phyloP scores from a whole-genome alignment of 1,284 basidiomycete species.

The Ceratobasidium sp. region DNA sequence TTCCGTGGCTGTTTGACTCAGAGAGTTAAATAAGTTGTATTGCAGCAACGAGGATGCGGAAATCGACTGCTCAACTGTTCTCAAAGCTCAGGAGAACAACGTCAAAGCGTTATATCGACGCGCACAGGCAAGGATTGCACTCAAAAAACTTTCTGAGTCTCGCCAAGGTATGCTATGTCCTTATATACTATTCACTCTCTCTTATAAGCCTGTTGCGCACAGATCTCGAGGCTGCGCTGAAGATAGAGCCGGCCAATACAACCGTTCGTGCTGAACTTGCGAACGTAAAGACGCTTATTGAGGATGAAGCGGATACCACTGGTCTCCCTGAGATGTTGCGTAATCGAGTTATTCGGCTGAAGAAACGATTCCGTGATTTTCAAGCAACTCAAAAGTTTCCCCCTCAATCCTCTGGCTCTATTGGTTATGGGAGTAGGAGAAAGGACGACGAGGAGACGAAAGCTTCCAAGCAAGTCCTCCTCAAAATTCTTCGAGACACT shows the following conservation, averaged over 20 bases:
- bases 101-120: conserved; percentile 80
- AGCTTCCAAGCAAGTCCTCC: background rate
- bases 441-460: background rate
- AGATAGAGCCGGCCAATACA: conserved; percentile 64
- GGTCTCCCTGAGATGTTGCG: too few relatives aligned
- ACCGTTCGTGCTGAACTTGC: conserved; percentile 69
- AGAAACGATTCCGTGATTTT: too few relatives aligned
- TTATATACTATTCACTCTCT: too few relatives aligned
- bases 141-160: conserved; percentile 66
- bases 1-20: too few relatives aligned
- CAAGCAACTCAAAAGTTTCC: too few relatives aligned
- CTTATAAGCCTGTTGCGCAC: too few relatives aligned
- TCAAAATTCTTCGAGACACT: conserved; percentile 2
- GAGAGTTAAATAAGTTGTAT: too few relatives aligned
- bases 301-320: too few relatives aligned
- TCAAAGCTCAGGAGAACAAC: conserved; percentile 68
- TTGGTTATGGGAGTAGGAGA: background rate
- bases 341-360: too few relatives aligned
- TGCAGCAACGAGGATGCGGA: conserved; percentile 78
- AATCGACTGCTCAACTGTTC: conserved; percentile 74
- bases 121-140: conserved; percentile 71
- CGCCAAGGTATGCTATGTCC: conserved; percentile 66
- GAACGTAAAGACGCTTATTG: conserved; percentile 60
- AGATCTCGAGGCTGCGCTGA: conserved; percentile 32
- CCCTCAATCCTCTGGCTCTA: too few relatives aligned